These are phyloP conservation scores for Fusarium citri DNA, from an alignment of 2,329 filamentous ascomycete species.

Conservation along the genomic window DNA sequence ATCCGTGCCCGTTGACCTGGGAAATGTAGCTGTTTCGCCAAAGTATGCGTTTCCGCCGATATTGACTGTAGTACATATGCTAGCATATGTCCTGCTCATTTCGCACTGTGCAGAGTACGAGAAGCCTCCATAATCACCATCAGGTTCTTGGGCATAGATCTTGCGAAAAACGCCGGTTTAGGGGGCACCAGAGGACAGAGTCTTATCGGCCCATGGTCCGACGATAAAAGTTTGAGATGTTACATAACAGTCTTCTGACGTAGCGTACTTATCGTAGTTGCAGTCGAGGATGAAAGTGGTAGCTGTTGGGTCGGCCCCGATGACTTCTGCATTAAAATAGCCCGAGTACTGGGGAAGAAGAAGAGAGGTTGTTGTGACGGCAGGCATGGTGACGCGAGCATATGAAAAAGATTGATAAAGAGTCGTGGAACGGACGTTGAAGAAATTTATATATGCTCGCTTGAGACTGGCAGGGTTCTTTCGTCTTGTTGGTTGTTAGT, in stretches of 20 bases:
- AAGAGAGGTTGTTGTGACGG: neutral
- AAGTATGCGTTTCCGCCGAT: neutral
- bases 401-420: neutral
- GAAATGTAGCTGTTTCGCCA: neutral
- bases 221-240: neutral
- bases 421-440: neutral
- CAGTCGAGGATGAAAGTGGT: neutral
- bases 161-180: slow-evolving; percentile 10
- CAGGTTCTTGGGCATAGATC: neutral
- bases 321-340: neutral
- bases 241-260: neutral
- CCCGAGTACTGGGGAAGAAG: neutral
- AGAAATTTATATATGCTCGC: neutral
- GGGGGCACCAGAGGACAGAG: slow-evolving; percentile 1
- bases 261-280: neutral
- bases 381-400: neutral
- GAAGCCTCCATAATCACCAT: neutral
- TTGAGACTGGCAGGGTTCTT: neutral
- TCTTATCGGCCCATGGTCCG: slow-evolving; percentile 14
- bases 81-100: neutral
- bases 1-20: neutral
- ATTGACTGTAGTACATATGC: neutral
- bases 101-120: neutral
- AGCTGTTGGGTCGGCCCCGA: neutral
- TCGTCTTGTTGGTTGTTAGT: neutral